Evolutionary conservation across 2,329 filamentous ascomycete genomes (phyloP).

Genomic region (Graphiopsis chlorocephala): DNA sequence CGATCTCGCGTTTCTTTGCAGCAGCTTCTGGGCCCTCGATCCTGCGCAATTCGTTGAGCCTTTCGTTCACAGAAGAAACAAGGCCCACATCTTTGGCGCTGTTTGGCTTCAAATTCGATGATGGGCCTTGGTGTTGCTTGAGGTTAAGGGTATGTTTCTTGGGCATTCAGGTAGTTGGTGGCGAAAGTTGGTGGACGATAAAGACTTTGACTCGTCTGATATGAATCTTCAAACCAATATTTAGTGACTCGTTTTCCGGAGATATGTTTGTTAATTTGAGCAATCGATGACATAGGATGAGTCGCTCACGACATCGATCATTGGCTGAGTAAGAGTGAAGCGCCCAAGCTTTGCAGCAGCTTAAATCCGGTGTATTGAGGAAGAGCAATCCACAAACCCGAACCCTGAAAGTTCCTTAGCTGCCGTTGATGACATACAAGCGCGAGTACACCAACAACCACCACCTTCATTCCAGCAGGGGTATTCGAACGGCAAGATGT

Average conservation of each 20-base stretch:
- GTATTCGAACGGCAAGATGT: background rate
- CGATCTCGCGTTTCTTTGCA: slow-evolving; percentile 43
- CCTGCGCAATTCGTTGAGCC: slow-evolving; percentile 46
- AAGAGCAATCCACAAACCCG: too few species aligned
- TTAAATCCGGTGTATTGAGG: background rate
- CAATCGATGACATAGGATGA: slow-evolving; percentile 6
- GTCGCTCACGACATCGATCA: background rate
- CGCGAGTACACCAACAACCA: background rate
- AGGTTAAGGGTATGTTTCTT: slow-evolving; percentile 47
- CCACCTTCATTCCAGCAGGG: background rate
- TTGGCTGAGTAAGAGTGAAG: slow-evolving; percentile 8
- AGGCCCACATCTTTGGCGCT: slow-evolving; percentile 22
- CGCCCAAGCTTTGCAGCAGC: background rate
- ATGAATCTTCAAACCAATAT: background rate
- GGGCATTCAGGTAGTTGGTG: slow-evolving; percentile 38
- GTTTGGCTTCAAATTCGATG: slow-evolving; percentile 33
- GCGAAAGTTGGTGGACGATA: background rate
- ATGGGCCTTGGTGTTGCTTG: slow-evolving; percentile 38
- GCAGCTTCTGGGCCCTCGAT: slow-evolving; percentile 38
- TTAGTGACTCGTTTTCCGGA: background rate
- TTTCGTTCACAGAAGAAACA: slow-evolving; percentile 45
- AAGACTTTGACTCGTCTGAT: background rate
- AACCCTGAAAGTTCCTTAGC: background rate
- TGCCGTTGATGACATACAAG: slow-evolving; percentile 1
- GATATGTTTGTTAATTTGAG: background rate